Evolutionary conservation across 2,329 filamentous ascomycete species (phyloP).

Genomic region (Cladosporium sp.): DNA sequence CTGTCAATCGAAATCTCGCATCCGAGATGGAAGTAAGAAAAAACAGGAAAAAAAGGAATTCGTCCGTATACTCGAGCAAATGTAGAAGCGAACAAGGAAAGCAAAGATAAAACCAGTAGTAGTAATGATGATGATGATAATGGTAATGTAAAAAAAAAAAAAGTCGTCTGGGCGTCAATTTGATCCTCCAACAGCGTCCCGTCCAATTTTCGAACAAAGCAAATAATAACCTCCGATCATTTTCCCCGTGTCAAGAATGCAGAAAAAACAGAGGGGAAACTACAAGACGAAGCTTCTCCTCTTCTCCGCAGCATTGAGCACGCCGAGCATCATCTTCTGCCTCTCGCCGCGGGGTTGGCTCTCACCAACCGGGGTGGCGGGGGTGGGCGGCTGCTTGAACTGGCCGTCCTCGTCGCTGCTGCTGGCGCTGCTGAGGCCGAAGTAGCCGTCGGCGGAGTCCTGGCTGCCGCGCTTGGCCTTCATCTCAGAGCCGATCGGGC

Average conservation of each 20-base stretch:
- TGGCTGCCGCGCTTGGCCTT: conserved; percentile 34
- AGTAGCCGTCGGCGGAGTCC: conserved; percentile 32
- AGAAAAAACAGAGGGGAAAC: neutral
- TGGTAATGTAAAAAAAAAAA: no score
- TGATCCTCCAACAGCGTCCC: neutral
- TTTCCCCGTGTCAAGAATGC: neutral
- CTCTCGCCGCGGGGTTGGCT: conserved; percentile 71
- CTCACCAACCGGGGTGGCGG: conserved; percentile 73
- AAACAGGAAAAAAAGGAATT: neutral
- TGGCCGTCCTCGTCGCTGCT: conserved; percentile 38
- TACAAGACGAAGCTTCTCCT: conserved; percentile 68
- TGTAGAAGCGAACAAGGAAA: neutral
- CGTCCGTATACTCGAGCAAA: neutral
- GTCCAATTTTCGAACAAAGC: neutral
- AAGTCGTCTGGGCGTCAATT: conserved; percentile 3
- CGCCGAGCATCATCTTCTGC: conserved; percentile 81
- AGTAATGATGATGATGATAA: no score
- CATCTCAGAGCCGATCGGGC: conserved; percentile 36
- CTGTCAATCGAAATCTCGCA: no score
- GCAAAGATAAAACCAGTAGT: neutral
- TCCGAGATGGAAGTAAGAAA: no score
- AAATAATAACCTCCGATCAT: neutral
- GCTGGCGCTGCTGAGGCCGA: conserved; percentile 63
- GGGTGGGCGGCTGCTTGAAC: conserved; percentile 34
- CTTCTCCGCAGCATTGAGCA: conserved; percentile 85